phyloP scores from a whole-genome alignment of 192 early-diverging fungal species.

The Podila epicladia region DNA sequence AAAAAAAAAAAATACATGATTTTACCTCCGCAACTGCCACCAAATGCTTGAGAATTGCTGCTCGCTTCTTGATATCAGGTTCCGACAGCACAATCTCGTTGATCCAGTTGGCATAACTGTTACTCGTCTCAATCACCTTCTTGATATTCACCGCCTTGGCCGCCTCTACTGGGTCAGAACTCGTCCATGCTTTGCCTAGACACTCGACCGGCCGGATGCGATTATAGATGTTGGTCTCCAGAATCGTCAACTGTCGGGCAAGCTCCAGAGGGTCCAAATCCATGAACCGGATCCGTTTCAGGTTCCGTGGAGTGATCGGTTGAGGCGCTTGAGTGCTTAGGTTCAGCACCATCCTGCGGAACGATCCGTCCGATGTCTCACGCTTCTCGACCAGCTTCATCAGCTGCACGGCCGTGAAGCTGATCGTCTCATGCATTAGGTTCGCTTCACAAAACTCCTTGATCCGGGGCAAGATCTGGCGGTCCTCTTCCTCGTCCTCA shows the following conservation, averaged over 20 bases:
- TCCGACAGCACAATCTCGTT: constrained; percentile 85
- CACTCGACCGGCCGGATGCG: constrained; percentile 80
- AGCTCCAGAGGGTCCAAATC: constrained; percentile 92
- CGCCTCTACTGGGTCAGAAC: constrained; percentile 61
- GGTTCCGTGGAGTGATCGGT: constrained; percentile 81
- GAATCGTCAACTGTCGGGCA: constrained; percentile 91
- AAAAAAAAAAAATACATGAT: background rate
- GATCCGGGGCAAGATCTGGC: constrained; percentile 71
- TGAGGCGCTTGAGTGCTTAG: constrained; percentile 65
- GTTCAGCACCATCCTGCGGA: constrained; percentile 68
- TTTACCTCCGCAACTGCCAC: constrained; percentile 80
- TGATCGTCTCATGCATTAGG: constrained; percentile 74
- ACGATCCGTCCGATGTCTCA: constrained; percentile 58
- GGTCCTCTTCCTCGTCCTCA: constrained; percentile 75
- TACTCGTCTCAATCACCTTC: constrained; percentile 87
- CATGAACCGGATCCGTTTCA: constrained; percentile 77
- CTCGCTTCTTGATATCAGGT: constrained; percentile 84
- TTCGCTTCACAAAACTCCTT: constrained; percentile 77
- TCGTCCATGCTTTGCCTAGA: constrained; percentile 68
- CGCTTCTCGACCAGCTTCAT: constrained; percentile 79
- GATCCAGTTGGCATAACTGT: constrained; percentile 77
- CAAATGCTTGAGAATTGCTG: constrained; percentile 83
- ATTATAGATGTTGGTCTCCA: constrained; percentile 82
- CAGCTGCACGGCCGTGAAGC: constrained; percentile 73
- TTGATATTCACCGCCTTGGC: constrained; percentile 88